These are phyloP conservation scores for Xylogone sp. DNA, from an alignment of 2,329 filamentous ascomycete genomes.

Conservation along the genomic window DNA sequence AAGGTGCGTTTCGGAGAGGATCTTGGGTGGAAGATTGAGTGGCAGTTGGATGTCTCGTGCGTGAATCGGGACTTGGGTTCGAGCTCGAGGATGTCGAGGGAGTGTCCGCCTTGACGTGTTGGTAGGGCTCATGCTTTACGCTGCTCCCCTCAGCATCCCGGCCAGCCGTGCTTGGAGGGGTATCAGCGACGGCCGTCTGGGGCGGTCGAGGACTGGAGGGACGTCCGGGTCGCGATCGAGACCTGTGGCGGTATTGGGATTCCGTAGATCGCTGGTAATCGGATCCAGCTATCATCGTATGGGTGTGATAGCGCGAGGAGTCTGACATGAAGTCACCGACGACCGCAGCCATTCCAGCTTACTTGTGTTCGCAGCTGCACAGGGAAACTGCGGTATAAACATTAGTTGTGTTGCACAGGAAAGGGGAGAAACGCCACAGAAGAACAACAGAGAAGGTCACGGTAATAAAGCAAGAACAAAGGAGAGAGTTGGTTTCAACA, in stretches of 20 bases:
- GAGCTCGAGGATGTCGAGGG: constrained; percentile 26
- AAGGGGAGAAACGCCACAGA: not conserved
- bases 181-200: constrained; percentile 9
- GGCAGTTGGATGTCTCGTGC: constrained; percentile 20
- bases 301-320: constrained; percentile 56
- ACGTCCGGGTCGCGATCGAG: constrained; percentile 19
- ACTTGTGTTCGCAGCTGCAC: constrained; percentile 12
- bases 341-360: constrained; percentile 55
- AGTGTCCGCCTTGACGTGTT: constrained; percentile 14
- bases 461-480: too few species aligned
- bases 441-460: not conserved
- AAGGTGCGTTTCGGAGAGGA: constrained; percentile 1
- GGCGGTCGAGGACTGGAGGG: constrained; percentile 24
- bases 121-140: not conserved
- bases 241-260: constrained; percentile 24
- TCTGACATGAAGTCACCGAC: constrained; percentile 72
- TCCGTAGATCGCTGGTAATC: constrained; percentile 45
- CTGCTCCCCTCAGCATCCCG: not conserved
- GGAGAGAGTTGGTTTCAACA: too few species aligned
- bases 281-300: constrained; percentile 58
- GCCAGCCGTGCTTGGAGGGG: constrained; percentile 16
- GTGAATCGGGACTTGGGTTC: constrained; percentile 15
- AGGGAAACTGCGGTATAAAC: constrained; percentile 12
- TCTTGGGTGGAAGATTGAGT: constrained; percentile 7
- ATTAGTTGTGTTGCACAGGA: not conserved